Base-by-base conservation (phyloP, 1,284 basidiomycete genomes). In the Ceratobasidium sp. region DNA sequence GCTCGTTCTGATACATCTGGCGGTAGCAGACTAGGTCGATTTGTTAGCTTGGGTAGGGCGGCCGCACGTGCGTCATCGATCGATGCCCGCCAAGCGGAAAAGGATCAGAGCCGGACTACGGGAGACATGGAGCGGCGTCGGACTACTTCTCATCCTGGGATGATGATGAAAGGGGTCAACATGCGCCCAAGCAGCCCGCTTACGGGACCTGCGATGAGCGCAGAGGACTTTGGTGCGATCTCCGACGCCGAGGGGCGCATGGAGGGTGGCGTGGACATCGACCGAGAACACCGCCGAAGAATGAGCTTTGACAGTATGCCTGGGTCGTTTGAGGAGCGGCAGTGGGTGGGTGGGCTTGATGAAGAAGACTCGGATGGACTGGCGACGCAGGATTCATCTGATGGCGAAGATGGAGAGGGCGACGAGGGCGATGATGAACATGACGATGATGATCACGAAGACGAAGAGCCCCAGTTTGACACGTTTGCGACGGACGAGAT, bases 1-100 rank as follows among this genome's bases (percentile, higher is more conserved):
- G 96, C 96, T 1, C 87, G 93, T 0, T 96, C 93, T 0, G 96
- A 98, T 75, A 87, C 86, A 0, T 92, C 90, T 0, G 88, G 84
- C 70, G 84, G 82, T 73, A 88, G 87, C 72, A 80, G 92, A 0
- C 81, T 95, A n/a, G 86, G 88, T 10, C 86, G 92, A 12, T 77
- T 96, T 25, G 68, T 58, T 43, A 77, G 29, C 72, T 74, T 5
- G 77, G 78, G 2, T 71, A 73, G 57, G 73, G 75, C 53, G 74
- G 76, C 53, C 12, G 56, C 65, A 31, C 65, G 65, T 32, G 52
- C 65, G 1, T 75, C 77, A 2, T 76, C 68, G 1, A 68, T 69
- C 0, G 70, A 67, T 43, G 65, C 71, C 55, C 73, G 74, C 42
- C 68, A 74, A 20, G 55, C 54, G 34, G 69, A 72, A 31, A 40